Conservation (phyloP, 2,329 filamentous ascomycete species). For the Claviceps fusiformis region DNA sequence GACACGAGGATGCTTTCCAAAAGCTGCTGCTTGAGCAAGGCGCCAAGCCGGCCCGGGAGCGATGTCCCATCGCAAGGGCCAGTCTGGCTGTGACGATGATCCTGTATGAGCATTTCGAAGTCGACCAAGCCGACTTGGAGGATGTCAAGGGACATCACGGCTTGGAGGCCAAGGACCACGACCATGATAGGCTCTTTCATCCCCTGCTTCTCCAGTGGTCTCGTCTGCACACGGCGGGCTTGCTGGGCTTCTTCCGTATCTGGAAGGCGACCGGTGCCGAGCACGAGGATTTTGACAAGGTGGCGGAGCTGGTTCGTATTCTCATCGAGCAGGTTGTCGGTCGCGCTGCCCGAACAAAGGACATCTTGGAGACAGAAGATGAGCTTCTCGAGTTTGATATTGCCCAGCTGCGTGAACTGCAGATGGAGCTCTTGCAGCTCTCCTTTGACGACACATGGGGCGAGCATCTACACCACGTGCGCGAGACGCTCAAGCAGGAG, state of each 20-base stretch:
- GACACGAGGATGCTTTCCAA: conserved; percentile 84
- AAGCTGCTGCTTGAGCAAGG: conserved; percentile 86
- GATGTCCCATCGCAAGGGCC: conserved; percentile 77
- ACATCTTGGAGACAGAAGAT: conserved; percentile 77
- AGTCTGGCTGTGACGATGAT: conserved; percentile 79
- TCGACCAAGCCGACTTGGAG: conserved; percentile 70
- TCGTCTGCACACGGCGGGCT: conserved; percentile 67
- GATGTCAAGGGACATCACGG: conserved; percentile 64
- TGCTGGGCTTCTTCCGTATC: conserved; percentile 78
- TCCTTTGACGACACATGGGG: conserved; percentile 95
- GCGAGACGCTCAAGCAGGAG: conserved; percentile 81
- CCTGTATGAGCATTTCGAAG: conserved; percentile 89
- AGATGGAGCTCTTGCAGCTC: conserved; percentile 85
- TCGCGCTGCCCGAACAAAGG: conserved; percentile 64
- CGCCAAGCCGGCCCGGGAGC: conserved; percentile 51
- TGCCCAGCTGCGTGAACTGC: conserved; percentile 61
- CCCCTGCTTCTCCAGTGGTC: conserved; percentile 90
- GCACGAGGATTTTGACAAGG: conserved; percentile 81
- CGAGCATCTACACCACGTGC: conserved; percentile 75
- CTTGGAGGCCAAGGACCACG: conserved; percentile 65
- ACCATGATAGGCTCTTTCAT: conserved; percentile 77
- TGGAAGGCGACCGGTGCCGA: conserved; percentile 87
- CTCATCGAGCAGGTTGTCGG: conserved; percentile 83
- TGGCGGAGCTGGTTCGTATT: conserved; percentile 81
- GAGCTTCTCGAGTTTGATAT: conserved; percentile 78